These are phyloP conservation scores for Cinnamomum chago DNA, from an alignment of 164 flowering plant genomes.

Conservation along the genomic window DNA sequence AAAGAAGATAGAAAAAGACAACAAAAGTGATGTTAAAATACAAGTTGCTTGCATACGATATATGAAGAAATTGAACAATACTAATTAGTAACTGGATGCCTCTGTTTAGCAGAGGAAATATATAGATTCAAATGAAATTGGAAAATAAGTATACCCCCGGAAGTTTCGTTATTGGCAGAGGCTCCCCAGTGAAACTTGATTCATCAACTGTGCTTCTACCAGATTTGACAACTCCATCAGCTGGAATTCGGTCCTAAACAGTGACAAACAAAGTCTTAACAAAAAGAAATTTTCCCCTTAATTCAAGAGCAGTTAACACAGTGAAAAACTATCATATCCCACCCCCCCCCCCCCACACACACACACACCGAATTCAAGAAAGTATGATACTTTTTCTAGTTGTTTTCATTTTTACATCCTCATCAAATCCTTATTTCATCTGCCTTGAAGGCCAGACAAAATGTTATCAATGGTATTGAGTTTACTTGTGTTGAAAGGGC, in stretches of 20 bases:
- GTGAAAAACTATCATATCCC: too few species aligned
- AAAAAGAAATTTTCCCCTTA: not conserved
- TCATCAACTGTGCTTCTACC: conserved; percentile 98
- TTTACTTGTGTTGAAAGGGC: not conserved
- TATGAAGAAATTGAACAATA: not conserved
- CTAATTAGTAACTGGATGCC: not conserved
- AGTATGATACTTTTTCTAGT: too few species aligned
- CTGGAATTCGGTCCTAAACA: conserved; percentile 87
- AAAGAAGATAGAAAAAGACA: not conserved
- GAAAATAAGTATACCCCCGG: conserved; percentile 60
- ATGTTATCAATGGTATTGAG: not conserved
- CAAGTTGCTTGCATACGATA: not conserved
- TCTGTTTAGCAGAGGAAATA: not conserved
- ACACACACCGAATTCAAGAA: too few species aligned
- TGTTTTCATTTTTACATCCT: too few species aligned
- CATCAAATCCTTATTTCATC: not conserved
- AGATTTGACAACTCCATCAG: conserved; percentile 89
- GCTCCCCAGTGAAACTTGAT: conserved; percentile 97
- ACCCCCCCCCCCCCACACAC: too few species aligned
- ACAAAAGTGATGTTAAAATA: not conserved
- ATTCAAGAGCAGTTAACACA: too few species aligned
- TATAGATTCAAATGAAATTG: not conserved
- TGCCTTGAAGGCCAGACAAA: not conserved
- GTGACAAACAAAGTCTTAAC: conserved; percentile 6
- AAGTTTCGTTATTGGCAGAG: conserved; percentile 84